These are phyloP conservation scores for Xylaria palmicola DNA, from an alignment of 495 filamentous ascomycete species.

Conservation along the genomic window DNA sequence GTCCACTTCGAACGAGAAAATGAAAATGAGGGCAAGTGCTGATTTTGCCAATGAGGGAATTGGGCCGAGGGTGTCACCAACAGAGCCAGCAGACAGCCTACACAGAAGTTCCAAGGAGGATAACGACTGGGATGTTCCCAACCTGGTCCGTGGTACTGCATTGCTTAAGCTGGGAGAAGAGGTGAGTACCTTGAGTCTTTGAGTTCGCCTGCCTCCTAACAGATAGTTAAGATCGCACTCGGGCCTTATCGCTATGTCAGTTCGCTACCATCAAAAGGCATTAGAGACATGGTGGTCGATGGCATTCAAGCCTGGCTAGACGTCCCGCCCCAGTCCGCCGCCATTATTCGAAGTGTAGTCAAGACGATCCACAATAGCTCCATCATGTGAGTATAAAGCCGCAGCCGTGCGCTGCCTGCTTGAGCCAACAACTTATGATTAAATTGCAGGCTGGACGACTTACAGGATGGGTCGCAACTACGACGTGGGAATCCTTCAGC, in stretches of 20 bases:
- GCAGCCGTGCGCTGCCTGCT: too few species aligned
- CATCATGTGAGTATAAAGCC: conserved; percentile 19
- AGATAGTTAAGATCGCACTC: conserved; percentile 5
- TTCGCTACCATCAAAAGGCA: conserved; percentile 23
- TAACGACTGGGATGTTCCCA: background rate
- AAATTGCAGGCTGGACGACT: conserved; percentile 34
- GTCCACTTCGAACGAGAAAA: too few species aligned
- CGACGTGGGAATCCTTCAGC: conserved; percentile 37
- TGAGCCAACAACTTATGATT: background rate
- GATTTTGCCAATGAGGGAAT: background rate
- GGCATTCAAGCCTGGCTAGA: conserved; percentile 25
- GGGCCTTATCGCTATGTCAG: conserved; percentile 11
- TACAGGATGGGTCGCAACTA: conserved; percentile 41
- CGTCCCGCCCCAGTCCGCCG: conserved; percentile 13
- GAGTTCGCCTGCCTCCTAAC: background rate
- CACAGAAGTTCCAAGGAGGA: background rate
- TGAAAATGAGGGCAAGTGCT: too few species aligned
- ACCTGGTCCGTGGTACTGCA: background rate
- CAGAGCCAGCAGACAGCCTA: background rate
- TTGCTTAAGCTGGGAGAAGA: background rate
- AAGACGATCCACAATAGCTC: conserved; percentile 22
- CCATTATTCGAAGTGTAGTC: conserved; percentile 18
- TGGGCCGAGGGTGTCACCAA: background rate
- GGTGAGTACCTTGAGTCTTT: background rate
- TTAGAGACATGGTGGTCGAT: conserved; percentile 27